A percentile compares a stretch with the other conserved stretches of the same genome.
Conservation (phyloP, 2,329 filamentous ascomycete genomes). For the Scedosporium apiospermum region DNA sequence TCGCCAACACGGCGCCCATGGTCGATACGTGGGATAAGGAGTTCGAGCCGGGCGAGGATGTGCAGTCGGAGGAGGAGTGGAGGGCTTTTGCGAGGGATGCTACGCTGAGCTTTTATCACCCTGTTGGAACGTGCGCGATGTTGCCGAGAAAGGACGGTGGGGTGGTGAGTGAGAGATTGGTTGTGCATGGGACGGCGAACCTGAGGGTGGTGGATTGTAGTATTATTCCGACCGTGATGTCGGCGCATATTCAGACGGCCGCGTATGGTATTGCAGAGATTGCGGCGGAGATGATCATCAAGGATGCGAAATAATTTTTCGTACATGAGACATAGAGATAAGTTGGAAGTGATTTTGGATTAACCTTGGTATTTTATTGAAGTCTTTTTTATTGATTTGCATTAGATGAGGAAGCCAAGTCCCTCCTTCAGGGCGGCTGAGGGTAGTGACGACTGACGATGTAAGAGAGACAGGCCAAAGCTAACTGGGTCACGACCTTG, state of each 20-base stretch:
- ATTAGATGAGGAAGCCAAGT: too few relatives aligned
- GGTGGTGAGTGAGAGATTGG: constrained; percentile 31
- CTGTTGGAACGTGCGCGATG: constrained; percentile 36
- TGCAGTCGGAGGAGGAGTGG: constrained; percentile 23
- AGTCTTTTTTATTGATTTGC: too few relatives aligned
- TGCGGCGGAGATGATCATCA: constrained; percentile 18
- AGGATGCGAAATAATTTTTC: not conserved
- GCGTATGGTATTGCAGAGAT: constrained; percentile 45
- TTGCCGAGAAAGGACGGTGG: constrained; percentile 33
- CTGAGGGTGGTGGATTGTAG: constrained; percentile 40
- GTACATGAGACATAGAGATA: too few relatives aligned
- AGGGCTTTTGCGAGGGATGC: constrained; percentile 23
- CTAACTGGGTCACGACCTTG: too few relatives aligned
- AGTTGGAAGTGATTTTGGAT: too few relatives aligned
- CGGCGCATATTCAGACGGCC: constrained; percentile 39
- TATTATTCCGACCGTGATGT: constrained; percentile 36
- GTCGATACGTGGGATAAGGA: constrained; percentile 19
- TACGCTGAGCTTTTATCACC: constrained; percentile 29
- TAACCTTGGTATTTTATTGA: too few relatives aligned
- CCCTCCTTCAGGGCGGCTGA: too few relatives aligned
- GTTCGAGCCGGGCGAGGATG: constrained; percentile 24
- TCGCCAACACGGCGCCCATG: constrained; percentile 22
- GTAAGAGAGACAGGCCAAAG: too few relatives aligned
- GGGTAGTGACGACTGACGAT: too few relatives aligned
- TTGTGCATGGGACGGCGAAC: constrained; percentile 37